Evolutionary conservation across 495 filamentous ascomycete genomes (phyloP).

Genomic region (Amorphotheca resinae): DNA sequence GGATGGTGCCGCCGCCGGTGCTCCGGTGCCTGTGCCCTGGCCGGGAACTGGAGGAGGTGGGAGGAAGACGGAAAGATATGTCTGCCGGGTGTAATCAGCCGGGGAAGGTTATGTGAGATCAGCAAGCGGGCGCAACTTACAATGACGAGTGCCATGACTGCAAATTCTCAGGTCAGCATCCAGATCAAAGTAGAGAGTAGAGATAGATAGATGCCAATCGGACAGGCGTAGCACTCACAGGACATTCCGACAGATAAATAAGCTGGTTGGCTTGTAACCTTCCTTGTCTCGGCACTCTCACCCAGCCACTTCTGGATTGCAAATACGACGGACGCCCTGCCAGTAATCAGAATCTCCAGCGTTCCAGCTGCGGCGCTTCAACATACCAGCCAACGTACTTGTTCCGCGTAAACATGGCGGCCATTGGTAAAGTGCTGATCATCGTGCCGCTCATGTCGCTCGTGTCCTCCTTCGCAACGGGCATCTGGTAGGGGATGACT

Average conservation of each 20-base stretch:
- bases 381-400: conserved; percentile 78
- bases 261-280: conserved; percentile 54
- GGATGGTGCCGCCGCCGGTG: conserved; percentile 11
- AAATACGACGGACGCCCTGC: conserved; percentile 72
- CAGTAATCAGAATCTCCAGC: conserved; percentile 4
- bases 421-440: conserved; percentile 82
- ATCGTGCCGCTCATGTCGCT: conserved; percentile 49
- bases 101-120: conserved; percentile 20
- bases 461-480: conserved; percentile 30
- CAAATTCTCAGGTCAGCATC: conserved; percentile 2
- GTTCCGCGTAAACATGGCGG: conserved; percentile 85
- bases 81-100: conserved; percentile 19
- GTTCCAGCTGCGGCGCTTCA: neutral
- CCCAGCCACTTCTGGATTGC: conserved; percentile 76
- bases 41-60: conserved; percentile 38
- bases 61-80: conserved; percentile 77
- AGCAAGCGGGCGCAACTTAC: conserved; percentile 24
- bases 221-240: too few relatives aligned
- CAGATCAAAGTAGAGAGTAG: neutral
- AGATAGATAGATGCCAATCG: neutral
- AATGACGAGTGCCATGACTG: conserved; percentile 69
- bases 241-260: conserved; percentile 82
- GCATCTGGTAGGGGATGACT: conserved; percentile 41
- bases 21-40: conserved; percentile 14
- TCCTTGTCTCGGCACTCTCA: conserved; percentile 66